Conservation (phyloP, 2,329 filamentous ascomycete species). For the Fusarium sarcochroum region DNA sequence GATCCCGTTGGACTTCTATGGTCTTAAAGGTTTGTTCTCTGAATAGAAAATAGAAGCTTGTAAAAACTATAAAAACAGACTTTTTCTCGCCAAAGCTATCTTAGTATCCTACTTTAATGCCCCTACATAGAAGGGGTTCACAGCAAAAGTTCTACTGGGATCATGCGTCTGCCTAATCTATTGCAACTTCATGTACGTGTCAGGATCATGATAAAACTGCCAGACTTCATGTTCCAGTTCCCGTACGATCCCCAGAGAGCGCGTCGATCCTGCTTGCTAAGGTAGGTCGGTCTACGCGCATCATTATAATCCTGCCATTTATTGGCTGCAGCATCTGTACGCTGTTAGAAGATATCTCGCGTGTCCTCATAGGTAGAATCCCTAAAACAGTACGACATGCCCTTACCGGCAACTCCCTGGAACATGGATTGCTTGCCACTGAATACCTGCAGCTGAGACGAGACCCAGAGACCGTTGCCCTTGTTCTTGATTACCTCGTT, state of each 20-base stretch:
- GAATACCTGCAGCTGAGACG: constrained; percentile 60
- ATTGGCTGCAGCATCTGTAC: background rate
- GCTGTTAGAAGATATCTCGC: constrained; percentile 3
- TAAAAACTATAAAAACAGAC: too few relatives aligned
- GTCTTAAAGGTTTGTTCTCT: too few relatives aligned
- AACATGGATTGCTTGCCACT: constrained; percentile 61
- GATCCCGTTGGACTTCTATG: too few relatives aligned
- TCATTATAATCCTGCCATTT: constrained; percentile 62
- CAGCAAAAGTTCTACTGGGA: constrained; percentile 55
- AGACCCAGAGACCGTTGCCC: constrained; percentile 47
- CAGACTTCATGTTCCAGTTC: constrained; percentile 51
- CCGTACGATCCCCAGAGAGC: constrained; percentile 58
- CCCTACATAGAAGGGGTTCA: constrained; percentile 50
- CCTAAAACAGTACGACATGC: constrained; percentile 62
- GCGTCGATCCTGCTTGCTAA: constrained; percentile 55
- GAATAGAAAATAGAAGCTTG: too few relatives aligned
- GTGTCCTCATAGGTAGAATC: constrained; percentile 55
- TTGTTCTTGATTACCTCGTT: constrained; percentile 43
- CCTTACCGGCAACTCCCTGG: constrained; percentile 57
- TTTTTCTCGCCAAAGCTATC: too few relatives aligned
- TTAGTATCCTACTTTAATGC: constrained; percentile 2
- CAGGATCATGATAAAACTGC: constrained; percentile 51
- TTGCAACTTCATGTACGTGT: constrained; percentile 52
- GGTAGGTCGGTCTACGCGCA: constrained; percentile 48
- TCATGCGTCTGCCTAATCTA: constrained; percentile 50